Evolutionary conservation across 192 early-diverging fungal species (phyloP).

Genomic region (Allomyces javanicus): DNA sequence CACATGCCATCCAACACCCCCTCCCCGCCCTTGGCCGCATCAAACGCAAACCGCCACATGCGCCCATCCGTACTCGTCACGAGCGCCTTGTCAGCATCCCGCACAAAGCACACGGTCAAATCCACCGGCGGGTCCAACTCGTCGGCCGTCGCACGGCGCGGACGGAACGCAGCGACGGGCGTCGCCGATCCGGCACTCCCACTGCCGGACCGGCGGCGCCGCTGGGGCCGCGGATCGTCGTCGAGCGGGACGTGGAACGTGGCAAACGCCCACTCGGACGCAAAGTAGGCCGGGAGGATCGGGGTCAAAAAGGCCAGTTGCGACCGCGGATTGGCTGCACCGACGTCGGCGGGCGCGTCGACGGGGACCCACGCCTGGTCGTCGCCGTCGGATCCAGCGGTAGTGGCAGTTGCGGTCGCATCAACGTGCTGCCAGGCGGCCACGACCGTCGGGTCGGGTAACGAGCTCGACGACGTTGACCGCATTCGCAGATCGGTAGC

Average conservation of each 20-base stretch:
- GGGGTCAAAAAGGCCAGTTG: constrained; percentile 50
- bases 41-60: background rate
- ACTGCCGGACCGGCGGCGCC: background rate
- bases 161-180: background rate
- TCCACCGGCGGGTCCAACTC: background rate
- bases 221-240: constrained; percentile 1
- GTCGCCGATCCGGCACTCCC: background rate
- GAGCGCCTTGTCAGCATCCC: background rate
- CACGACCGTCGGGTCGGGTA: too few relatives aligned
- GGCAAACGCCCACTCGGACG: constrained; percentile 83
- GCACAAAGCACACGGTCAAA: background rate
- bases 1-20: background rate
- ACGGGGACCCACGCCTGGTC: constrained; percentile 21
- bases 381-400: constrained; percentile 16
- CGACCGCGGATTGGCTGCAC: background rate
- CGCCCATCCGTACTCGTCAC: background rate
- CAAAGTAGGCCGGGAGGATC: constrained; percentile 80
- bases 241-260: constrained; percentile 60
- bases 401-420: background rate
- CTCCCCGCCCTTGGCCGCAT: background rate
- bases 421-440: too few relatives aligned
- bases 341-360: constrained; percentile 1
- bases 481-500: too few relatives aligned
- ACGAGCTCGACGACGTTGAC: too few relatives aligned
- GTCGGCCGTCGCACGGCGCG: background rate